These are phyloP conservation scores for Coemansia sp. DNA, from an alignment of 192 early-diverging fungal species.

Conservation along the genomic window DNA sequence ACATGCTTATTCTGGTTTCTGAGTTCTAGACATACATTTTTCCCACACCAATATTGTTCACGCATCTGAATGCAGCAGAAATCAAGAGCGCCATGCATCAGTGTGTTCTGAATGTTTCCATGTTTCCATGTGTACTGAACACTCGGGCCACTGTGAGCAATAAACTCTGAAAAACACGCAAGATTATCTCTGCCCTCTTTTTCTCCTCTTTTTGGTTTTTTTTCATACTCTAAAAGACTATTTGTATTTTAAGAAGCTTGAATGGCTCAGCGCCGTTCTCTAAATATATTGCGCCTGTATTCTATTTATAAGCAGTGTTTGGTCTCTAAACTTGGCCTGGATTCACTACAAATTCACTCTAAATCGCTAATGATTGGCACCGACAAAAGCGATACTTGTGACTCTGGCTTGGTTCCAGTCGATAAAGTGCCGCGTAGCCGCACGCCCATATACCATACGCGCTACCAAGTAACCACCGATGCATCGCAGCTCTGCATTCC, in stretches of 20 bases:
- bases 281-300: not conserved
- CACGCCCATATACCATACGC: not conserved
- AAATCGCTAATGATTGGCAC: not conserved
- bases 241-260: not conserved
- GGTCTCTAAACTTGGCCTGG: not conserved
- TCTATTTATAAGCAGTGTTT: not conserved
- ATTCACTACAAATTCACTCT: not conserved
- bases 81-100: not conserved
- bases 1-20: slow-evolving; percentile 1
- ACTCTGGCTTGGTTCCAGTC: not conserved
- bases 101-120: not conserved
- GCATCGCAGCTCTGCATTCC: slow-evolving; percentile 7
- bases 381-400: not conserved
- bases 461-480: not conserved
- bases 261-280: not conserved
- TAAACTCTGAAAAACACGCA: too few relatives aligned
- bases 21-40: not conserved
- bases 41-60: not conserved
- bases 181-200: not conserved
- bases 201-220: not conserved
- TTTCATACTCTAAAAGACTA: not conserved
- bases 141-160: too few relatives aligned
- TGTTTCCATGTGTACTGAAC: not conserved
- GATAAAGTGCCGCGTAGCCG: not conserved
- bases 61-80: not conserved